Conservation (phyloP, 2,329 filamentous ascomycete species). For the Akanthomyces dipterigenus region DNA sequence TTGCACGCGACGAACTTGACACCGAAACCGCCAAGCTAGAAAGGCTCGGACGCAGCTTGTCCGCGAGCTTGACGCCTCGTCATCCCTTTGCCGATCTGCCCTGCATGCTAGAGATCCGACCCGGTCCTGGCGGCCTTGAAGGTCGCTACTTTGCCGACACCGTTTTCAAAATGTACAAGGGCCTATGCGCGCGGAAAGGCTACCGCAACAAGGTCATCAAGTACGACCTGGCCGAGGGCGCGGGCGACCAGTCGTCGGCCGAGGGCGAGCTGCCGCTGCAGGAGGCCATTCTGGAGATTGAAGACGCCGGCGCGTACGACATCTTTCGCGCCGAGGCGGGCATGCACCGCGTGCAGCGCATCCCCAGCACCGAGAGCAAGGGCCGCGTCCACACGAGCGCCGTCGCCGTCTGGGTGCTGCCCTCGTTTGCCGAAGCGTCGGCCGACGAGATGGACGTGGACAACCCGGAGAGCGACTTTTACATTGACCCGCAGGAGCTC, state of each 20-base stretch:
- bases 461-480: slow-evolving; percentile 87
- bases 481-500: slow-evolving; percentile 78
- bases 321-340: slow-evolving; percentile 80
- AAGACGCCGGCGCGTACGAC: slow-evolving; percentile 71
- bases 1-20: slow-evolving; percentile 78
- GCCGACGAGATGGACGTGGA: slow-evolving; percentile 56
- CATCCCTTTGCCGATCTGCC: slow-evolving; percentile 88
- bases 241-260: slow-evolving; percentile 42
- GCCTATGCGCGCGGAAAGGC: slow-evolving; percentile 64
- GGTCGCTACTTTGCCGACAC: slow-evolving; percentile 85
- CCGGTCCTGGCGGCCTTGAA: slow-evolving; percentile 86
- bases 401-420: slow-evolving; percentile 85
- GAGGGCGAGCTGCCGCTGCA: slow-evolving; percentile 64
- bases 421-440: slow-evolving; percentile 61
- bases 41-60: slow-evolving; percentile 59
- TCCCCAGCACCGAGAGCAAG: slow-evolving; percentile 84
- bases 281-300: slow-evolving; percentile 83
- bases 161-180: slow-evolving; percentile 82
- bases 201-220: slow-evolving; percentile 66
- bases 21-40: slow-evolving; percentile 56
- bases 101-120: slow-evolving; percentile 85
- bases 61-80: slow-evolving; percentile 71
- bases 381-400: slow-evolving; percentile 91
- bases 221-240: slow-evolving; percentile 68
- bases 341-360: slow-evolving; percentile 89